These are phyloP conservation scores for Saksenaea oblongispora DNA, from an alignment of 371 early-diverging fungal genomes.

Conservation along the genomic window DNA sequence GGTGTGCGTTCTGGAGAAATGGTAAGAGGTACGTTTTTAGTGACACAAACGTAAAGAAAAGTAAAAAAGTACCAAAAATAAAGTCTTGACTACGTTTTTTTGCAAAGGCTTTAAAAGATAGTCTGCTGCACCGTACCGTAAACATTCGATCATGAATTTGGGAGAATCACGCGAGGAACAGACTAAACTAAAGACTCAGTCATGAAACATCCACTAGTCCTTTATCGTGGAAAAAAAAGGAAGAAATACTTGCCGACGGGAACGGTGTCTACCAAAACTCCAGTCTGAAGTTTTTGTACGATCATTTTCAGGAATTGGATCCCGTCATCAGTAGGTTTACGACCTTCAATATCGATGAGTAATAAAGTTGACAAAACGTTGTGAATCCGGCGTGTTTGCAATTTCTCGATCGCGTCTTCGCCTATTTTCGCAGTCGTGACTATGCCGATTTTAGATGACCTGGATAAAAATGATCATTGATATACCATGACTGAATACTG, in stretches of 20 bases:
- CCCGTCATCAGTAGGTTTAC: neutral
- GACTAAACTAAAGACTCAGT: slow-evolving; percentile 9
- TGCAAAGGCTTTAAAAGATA: slow-evolving; percentile 46
- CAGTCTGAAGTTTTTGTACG: slow-evolving; percentile 1
- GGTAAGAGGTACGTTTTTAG: neutral
- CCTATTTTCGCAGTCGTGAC: slow-evolving; percentile 11
- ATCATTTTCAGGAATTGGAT: neutral
- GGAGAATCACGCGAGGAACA: slow-evolving; percentile 28
- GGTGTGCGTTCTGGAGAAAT: neutral
- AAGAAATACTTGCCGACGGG: slow-evolving; percentile 8
- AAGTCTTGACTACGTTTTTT: slow-evolving; percentile 47
- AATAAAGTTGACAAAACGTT: slow-evolving; percentile 7
- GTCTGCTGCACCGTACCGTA: slow-evolving; percentile 49
- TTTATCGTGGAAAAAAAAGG: neutral
- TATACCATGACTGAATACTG: neutral
- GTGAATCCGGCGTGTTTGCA: slow-evolving; percentile 8
- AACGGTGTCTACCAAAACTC: slow-evolving; percentile 4
- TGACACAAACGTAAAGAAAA: neutral
- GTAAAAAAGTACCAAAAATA: slow-evolving; percentile 44
- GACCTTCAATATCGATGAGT: slow-evolving; percentile 11
- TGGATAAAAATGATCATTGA: neutral
- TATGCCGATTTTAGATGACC: slow-evolving; percentile 4
- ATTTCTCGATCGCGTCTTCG: slow-evolving; percentile 10
- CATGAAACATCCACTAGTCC: neutral
- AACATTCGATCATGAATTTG: slow-evolving; percentile 34